phyloP scores from a whole-genome alignment of 1,284 basidiomycete species.

The Ganoderma resinaceum region DNA sequence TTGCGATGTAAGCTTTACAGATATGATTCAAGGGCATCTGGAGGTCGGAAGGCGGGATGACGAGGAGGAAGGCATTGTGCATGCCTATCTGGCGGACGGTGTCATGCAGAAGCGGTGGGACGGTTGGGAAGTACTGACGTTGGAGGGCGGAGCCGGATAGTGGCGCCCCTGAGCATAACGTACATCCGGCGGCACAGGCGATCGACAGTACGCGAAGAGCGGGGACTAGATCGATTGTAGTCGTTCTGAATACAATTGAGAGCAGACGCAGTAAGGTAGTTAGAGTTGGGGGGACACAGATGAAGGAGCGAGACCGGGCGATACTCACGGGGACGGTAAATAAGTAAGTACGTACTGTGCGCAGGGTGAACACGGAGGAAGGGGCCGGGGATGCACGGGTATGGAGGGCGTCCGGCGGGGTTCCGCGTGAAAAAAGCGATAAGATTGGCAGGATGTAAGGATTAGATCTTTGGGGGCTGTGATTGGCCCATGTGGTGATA shows the following conservation, averaged over 20 bases:
- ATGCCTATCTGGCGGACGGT: not conserved
- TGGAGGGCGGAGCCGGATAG: conserved; percentile 11
- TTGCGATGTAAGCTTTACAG: not conserved
- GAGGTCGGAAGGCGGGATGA: not conserved
- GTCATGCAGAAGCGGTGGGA: not conserved
- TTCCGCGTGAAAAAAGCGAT: conserved; percentile 27
- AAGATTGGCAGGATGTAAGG: conserved; percentile 12
- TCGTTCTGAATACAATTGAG: conserved; percentile 24
- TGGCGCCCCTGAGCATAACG: conserved; percentile 11
- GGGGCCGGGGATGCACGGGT: not conserved
- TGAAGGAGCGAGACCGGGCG: not conserved
- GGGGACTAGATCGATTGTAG: conserved; percentile 12
- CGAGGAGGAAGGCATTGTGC: not conserved
- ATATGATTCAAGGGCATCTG: not conserved
- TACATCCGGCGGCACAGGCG: conserved; percentile 14
- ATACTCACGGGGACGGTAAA: not conserved
- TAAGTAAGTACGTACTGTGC: not conserved
- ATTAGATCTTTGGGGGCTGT: conserved; percentile 25
- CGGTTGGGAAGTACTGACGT: conserved; percentile 15
- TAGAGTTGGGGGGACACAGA: conserved; percentile 24
- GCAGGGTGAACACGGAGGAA: not conserved
- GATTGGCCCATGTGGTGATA: conserved; percentile 30
- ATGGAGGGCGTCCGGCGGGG: conserved; percentile 24
- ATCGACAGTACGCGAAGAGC: conserved; percentile 15
- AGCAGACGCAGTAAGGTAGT: not conserved